phyloP scores from a whole-genome alignment of 2,329 filamentous ascomycete genomes.

The Paradendryphiella salina region DNA sequence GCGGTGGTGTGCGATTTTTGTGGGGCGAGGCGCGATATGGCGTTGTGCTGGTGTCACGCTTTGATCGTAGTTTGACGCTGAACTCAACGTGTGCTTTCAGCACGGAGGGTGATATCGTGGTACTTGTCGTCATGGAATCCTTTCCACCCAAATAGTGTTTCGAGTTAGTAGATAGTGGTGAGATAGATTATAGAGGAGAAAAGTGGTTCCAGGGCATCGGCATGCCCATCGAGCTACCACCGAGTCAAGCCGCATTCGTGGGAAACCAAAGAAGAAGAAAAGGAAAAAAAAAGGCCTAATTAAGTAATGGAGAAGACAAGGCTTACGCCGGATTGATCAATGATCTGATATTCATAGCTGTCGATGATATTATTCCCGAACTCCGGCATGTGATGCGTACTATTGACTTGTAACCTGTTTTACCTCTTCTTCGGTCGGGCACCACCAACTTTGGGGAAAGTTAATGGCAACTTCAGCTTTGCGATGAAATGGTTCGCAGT shows the following conservation, averaged over 20 bases:
- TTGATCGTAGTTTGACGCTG: neutral
- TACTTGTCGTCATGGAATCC: neutral
- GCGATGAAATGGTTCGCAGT: constrained; percentile 66
- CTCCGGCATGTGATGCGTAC: too few species aligned
- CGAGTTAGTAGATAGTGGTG: neutral
- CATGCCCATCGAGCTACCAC: too few species aligned
- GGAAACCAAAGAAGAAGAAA: too few species aligned
- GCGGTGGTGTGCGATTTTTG: neutral
- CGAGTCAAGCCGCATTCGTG: too few species aligned
- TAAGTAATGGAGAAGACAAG: too few species aligned
- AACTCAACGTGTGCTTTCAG: neutral
- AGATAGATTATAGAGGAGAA: neutral
- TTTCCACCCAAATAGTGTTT: too few species aligned
- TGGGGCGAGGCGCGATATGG: neutral
- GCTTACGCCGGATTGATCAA: too few species aligned
- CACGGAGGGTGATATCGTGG: neutral
- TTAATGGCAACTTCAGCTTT: constrained; percentile 73
- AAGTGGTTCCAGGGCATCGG: too few species aligned
- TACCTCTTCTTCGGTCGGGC: constrained; percentile 22
- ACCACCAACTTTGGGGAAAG: constrained; percentile 69
- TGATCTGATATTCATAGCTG: too few species aligned
- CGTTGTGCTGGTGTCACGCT: constrained; percentile 7
- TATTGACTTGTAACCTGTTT: neutral
- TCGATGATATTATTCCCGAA: too few species aligned
- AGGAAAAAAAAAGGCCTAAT: too few species aligned